A percentile compares a stretch with the other conserved stretches of the same genome.
Conservation (phyloP, 768 basidiomycete species). For the Pisolithus microcarpus region DNA sequence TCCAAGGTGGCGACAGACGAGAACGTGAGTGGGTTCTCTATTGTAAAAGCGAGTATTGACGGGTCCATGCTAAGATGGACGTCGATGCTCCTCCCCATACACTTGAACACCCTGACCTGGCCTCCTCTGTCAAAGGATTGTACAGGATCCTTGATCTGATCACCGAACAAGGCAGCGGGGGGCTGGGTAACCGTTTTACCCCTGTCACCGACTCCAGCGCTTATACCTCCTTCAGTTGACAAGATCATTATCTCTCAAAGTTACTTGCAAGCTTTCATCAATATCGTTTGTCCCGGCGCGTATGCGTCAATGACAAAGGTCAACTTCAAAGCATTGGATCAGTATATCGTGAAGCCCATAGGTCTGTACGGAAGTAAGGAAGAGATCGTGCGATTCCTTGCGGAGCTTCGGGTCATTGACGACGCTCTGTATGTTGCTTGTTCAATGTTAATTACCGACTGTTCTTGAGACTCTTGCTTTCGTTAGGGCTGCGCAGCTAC, state of each 20-base stretch:
- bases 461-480: neutral
- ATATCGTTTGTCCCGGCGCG: slow-evolving; percentile 39
- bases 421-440: slow-evolving; percentile 25
- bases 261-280: slow-evolving; percentile 38
- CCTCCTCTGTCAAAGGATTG: slow-evolving; percentile 29
- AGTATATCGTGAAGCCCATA: slow-evolving; percentile 34
- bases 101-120: slow-evolving; percentile 1
- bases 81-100: neutral
- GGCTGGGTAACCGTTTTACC: slow-evolving; percentile 32
- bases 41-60: neutral
- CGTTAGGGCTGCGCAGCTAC: slow-evolving; percentile 5
- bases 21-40: neutral
- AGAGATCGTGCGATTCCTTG: slow-evolving; percentile 39
- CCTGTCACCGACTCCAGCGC: neutral
- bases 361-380: slow-evolving; percentile 48
- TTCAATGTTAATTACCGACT: neutral
- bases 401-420: slow-evolving; percentile 27
- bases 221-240: slow-evolving; percentile 32
- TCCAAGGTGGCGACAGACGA: neutral
- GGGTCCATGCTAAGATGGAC: neutral
- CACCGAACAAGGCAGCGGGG: slow-evolving; percentile 38
- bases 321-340: slow-evolving; percentile 43
- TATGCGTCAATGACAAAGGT: slow-evolving; percentile 46
- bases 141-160: slow-evolving; percentile 44
- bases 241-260: slow-evolving; percentile 50